Base-by-base conservation (phyloP, 2,329 filamentous ascomycete genomes). In the Clarireedia sp. region DNA sequence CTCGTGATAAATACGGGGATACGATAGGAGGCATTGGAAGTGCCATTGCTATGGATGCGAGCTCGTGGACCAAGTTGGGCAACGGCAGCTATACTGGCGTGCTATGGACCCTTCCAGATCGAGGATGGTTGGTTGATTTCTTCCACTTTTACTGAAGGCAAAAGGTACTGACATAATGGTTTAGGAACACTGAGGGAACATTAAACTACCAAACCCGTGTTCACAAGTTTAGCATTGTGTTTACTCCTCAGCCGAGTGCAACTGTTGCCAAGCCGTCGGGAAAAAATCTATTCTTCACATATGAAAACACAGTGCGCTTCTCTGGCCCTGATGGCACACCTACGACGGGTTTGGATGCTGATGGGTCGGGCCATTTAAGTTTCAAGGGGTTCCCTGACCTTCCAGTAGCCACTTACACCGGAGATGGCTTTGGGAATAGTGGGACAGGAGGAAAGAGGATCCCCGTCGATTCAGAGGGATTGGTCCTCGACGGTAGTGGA, bases 11-110 rank as follows among this genome's bases (percentile, higher is more conserved):
- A 65, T 84, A 78, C 61, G 83, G 83, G 29, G 86, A 89, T 65
- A 89, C 84, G 0, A 72, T 89, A 29, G 83, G 82, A 38, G 82
- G 83, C 1, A 74, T 86, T 51, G 86, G 86, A 8, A 85, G 80
- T 56, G 76, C 82, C 12, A 79, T 86, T 62, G 79, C 82, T n/a
- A 70, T 89, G 29, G 80, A 85, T 55, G 72, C 73, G 57, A 71
- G 68, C 36, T 76, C 77, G 8, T 89, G 85, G 83, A 76, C 73
- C 62, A 79, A 78, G 65, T 70, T 69, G 2, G 67, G 67, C 5
- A 74, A 71, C 62, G 73, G 72, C 51, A 74, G 67, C 5, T 89
- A 88, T 66, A 74, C 75, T 2, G 86, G 65, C 16, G 75, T 79
- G 3, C 65, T 88, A 21, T 89, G 79, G 70, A 74, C 75, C 12